Evolutionary conservation across 345 rosid genomes (phyloP), one percentile per base, ranked within the genome.

Genomic region (Excoecaria cochinchinensis): DNA sequence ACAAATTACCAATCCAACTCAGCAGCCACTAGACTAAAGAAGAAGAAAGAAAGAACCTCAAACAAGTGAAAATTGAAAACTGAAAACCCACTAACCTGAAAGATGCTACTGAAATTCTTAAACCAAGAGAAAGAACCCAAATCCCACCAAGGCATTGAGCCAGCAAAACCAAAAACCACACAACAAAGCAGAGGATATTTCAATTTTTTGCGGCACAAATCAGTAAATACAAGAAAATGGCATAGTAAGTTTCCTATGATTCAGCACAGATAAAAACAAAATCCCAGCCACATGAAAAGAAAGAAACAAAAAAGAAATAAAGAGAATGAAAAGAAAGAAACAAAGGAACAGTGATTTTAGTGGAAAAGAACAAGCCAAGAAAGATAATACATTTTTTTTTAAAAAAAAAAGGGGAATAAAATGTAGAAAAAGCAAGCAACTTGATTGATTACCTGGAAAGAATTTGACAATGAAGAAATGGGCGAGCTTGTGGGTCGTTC

Each of bases 71-170:
- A 39, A 44, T 3, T 4, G 10, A 21, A 56, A 56, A 56, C n/a
- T 2, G 60, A 52, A 63, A 71, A 21, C 39, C 22, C 65, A 72
- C 61, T 48, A 62, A 70, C 89, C 86, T 81, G 81, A 70, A 74
- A 79, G 53, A 70, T 57, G 71, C 47, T 48, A 38, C 36, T 39
- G 51, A 74, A 80, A 72, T 69, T 79, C 76, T 67, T 75, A 75
- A 79, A 68, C 57, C 74, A 47, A 69, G 82, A 67, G 67, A 83
- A 75, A 70, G 68, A 77, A 52, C 44, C 63, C 17, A 74, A 79
- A 78, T 61, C 70, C 86, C 84, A 77, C 76, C 81, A 60, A 72
- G 82, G 74, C 88, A 83, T 80, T 77, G 40, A 68, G 25, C 38
- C 56, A 70, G 70, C 58, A 60, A 77, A 75, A 50, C 31, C 61